Percentiles rank a stretch among this genome's conserved stretches.
These are phyloP conservation scores for Leptodontidium sp. DNA, from an alignment of 2,329 filamentous ascomycete genomes.

Conservation along the genomic window DNA sequence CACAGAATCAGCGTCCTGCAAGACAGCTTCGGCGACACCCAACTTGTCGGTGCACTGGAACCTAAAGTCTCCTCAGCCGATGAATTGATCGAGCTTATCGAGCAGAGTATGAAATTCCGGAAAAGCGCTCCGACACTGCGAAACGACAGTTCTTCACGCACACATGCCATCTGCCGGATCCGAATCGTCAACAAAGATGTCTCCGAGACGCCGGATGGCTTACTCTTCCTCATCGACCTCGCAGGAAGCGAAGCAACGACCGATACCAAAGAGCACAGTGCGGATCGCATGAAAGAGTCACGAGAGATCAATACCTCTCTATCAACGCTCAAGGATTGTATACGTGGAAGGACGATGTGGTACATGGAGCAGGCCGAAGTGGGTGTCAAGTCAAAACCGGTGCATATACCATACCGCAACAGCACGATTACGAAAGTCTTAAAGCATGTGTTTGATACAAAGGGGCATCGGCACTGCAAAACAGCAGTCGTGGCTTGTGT, in stretches of 20 bases:
- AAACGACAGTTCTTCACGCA: constrained; percentile 58
- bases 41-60: constrained; percentile 55
- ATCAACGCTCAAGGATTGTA: constrained; percentile 70
- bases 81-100: constrained; percentile 85
- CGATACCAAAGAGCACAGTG: constrained; percentile 90
- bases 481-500: constrained; percentile 99
- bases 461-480: constrained; percentile 77
- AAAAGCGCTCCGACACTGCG: constrained; percentile 54
- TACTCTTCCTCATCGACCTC: constrained; percentile 57
- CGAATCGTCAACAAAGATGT: constrained; percentile 49
- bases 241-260: constrained; percentile 68
- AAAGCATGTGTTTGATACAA: constrained; percentile 85
- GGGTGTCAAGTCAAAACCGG: constrained; percentile 56
- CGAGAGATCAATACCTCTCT: constrained; percentile 98
- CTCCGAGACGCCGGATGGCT: constrained; percentile 49
- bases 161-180: constrained; percentile 58
- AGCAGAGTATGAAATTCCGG: constrained; percentile 65
- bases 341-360: constrained; percentile 69
- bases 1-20: constrained; percentile 54
- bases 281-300: constrained; percentile 85
- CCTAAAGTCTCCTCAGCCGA: constrained; percentile 45
- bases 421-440: constrained; percentile 82
- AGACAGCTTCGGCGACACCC: constrained; percentile 54
- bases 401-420: constrained; percentile 88
- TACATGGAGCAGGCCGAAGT: constrained; percentile 45